Evolutionary conservation across 257 asterid species (phyloP).

Genomic region (Nicotiana otophora): DNA sequence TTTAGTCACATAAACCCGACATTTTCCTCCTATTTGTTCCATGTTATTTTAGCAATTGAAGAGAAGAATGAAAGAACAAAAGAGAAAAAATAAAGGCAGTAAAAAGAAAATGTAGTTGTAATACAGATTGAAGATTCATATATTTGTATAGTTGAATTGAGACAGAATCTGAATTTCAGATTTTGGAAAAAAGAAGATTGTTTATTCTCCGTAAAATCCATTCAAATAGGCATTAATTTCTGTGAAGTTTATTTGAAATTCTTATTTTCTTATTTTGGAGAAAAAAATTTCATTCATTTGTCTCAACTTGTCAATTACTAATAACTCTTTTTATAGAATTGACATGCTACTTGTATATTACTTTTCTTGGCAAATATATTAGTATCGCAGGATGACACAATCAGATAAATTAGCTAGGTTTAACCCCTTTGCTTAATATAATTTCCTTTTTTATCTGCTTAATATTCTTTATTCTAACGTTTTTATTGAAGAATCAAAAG

Average conservation of each 20-base stretch:
- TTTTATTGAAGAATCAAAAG: neutral
- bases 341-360: neutral
- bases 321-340: neutral
- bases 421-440: neutral
- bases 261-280: neutral
- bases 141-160: neutral
- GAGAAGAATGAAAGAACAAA: neutral
- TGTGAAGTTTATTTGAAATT: neutral
- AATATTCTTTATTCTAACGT: neutral
- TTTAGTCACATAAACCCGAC: neutral
- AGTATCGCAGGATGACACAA: neutral
- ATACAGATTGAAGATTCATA: neutral
- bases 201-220: neutral
- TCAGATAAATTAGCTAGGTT: neutral
- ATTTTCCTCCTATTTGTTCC: neutral
- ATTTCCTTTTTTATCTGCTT: neutral
- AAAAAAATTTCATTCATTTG: neutral
- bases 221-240: neutral
- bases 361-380: neutral
- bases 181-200: neutral
- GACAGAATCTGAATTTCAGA: neutral
- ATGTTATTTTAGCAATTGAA: neutral
- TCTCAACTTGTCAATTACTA: conserved; percentile 3
- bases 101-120: neutral
- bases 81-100: neutral